These are phyloP conservation scores for Lepidium sativum DNA, from an alignment of 345 rosid genomes.

Conservation along the genomic window DNA sequence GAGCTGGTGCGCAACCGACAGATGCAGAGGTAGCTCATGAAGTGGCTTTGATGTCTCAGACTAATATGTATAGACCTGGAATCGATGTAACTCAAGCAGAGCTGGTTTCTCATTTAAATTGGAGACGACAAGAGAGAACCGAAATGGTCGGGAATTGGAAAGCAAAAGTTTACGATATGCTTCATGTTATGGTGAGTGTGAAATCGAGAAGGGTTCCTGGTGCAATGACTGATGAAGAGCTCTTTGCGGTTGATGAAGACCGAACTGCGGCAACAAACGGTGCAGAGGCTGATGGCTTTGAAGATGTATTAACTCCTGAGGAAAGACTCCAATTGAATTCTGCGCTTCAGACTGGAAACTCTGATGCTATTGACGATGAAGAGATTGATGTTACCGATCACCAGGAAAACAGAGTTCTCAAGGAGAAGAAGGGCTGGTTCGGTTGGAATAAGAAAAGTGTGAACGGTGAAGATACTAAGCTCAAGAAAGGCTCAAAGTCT, in stretches of 20 bases:
- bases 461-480: constrained; percentile 58
- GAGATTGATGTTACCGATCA: constrained; percentile 45
- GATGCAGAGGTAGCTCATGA: constrained; percentile 93
- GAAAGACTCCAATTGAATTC: constrained; percentile 82
- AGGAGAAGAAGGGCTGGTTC: constrained; percentile 96
- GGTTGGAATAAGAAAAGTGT: constrained; percentile 84
- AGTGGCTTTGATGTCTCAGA: constrained; percentile 92
- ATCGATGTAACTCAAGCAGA: constrained; percentile 97
- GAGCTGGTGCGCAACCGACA: constrained; percentile 90
- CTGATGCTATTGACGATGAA: constrained; percentile 62
- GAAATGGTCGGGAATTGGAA: constrained; percentile 96
- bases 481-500: constrained; percentile 67
- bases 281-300: constrained; percentile 59
- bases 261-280: constrained; percentile 36
- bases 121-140: constrained; percentile 97
- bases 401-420: constrained; percentile 51
- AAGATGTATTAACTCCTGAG: constrained; percentile 80
- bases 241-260: constrained; percentile 82
- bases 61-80: constrained; percentile 99
- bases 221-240: constrained; percentile 97
- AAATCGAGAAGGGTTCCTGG: constrained; percentile 98
- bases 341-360: constrained; percentile 57
- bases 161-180: constrained; percentile 96
- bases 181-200: constrained; percentile 92
- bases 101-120: constrained; percentile 76